Percentiles rank a stretch among this genome's conserved stretches.
Evolutionary conservation across 179 eudicot genomes (phyloP).

Genomic region (Silene noctiflora): DNA sequence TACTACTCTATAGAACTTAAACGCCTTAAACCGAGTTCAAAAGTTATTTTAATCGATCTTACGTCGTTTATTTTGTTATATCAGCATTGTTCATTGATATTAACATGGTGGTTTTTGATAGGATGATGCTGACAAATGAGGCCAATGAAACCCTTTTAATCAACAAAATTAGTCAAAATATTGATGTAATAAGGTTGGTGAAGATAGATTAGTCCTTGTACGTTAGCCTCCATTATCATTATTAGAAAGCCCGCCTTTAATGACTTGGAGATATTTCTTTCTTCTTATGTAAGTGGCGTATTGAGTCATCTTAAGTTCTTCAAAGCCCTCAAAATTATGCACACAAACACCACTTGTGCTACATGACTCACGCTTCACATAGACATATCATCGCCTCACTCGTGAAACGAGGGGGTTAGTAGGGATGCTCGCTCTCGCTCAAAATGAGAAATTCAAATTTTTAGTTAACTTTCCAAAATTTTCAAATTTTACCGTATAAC

Average conservation of each 20-base stretch:
- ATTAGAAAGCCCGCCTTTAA: constrained; percentile 11
- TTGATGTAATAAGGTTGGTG: neutral
- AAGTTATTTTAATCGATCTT: neutral
- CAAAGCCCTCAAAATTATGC: constrained; percentile 3
- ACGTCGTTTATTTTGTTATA: neutral
- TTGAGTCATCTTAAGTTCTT: constrained; percentile 5
- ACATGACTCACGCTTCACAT: neutral
- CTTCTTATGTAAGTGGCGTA: constrained; percentile 8
- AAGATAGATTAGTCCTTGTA: neutral
- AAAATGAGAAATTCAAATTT: no score
- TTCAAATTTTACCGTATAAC: no score
- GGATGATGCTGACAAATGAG: neutral
- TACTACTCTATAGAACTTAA: no score
- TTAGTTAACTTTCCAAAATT: no score
- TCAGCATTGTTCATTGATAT: neutral
- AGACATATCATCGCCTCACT: no score
- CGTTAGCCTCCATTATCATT: neutral
- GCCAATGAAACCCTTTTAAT: neutral
- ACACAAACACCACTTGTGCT: constrained; percentile 7
- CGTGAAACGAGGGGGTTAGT: no score
- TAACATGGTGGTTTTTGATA: neutral
- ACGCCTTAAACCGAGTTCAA: no score
- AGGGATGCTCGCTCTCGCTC: no score
- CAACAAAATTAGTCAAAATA: neutral
- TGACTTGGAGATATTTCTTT: neutral